Conservation (phyloP, 257 asterid genomes). For the Scutellaria baicalensis region DNA sequence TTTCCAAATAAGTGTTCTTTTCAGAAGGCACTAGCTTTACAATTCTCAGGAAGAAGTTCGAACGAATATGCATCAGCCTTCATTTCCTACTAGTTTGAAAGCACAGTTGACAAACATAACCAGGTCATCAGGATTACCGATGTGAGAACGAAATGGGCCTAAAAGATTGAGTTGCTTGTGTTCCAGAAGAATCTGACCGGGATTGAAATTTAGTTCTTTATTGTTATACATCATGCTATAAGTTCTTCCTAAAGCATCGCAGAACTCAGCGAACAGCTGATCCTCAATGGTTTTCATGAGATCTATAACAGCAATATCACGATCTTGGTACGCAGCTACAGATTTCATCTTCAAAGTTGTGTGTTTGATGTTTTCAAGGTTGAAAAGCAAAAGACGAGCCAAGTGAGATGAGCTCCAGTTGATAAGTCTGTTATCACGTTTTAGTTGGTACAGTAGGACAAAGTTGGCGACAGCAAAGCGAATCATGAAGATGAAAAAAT, state of each 20-base stretch:
- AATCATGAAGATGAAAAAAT: conserved; percentile 62
- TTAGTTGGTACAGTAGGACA: conserved; percentile 43
- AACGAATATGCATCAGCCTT: conserved; percentile 1
- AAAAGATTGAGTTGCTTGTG: conserved; percentile 18
- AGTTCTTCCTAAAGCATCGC: conserved; percentile 37
- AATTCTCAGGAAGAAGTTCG: background rate
- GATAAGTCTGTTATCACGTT: conserved; percentile 3
- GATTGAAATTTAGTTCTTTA: conserved; percentile 5
- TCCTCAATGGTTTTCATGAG: conserved; percentile 35
- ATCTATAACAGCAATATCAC: conserved; percentile 15
- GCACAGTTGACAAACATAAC: conserved; percentile 42
- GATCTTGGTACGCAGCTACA: conserved; percentile 24
- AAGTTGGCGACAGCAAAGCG: conserved; percentile 77
- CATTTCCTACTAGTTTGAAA: conserved; percentile 26
- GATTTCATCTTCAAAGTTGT: conserved; percentile 51
- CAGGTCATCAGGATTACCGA: conserved; percentile 48
- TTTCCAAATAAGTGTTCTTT: background rate
- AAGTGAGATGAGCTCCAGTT: conserved; percentile 27
- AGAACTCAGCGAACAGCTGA: conserved; percentile 42
- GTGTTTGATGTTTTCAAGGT: conserved; percentile 43
- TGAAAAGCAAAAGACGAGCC: conserved; percentile 36
- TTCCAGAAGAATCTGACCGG: conserved; percentile 11
- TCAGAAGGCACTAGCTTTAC: background rate
- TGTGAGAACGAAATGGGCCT: conserved; percentile 16
- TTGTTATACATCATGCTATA: conserved; percentile 29